Evolutionary conservation across 1,284 basidiomycete genomes (phyloP), one percentile per base, ranked within the genome.

Genomic region (Ceratobasidium sp.): DNA sequence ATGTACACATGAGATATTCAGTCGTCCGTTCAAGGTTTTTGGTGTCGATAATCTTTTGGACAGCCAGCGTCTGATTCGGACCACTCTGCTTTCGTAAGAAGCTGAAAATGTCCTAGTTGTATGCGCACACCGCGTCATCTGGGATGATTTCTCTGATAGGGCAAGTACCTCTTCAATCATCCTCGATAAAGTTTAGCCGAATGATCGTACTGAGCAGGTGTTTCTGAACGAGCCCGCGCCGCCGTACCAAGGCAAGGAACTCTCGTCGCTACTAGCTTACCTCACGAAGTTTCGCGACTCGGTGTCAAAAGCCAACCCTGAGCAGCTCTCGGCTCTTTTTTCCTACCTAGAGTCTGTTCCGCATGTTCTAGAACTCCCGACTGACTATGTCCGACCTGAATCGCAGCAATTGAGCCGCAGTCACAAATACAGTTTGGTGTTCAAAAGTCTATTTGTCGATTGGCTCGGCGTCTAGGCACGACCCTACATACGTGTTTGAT

Each of bases 41-140:
- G 43, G 34, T 21, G 41, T 23, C 5, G 36, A 39, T 6, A 6
- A 39, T 39, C 36, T 14, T 5, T 6, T 14, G 14, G 6, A 39
- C 6, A 14, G 5, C 36, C 6, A 39, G 36, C 58, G 12, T 43
- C 21, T 60, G n/a, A 60, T 60, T 32, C 28, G 59, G 21, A 45
- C 39, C 14, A 28, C 59, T 39, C 26, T 46, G 26, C 14, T 61
- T 9, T 61, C 59, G 1, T 46, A 16, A 12, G 59, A 28, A 43
- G n/a, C 59, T 14, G 14, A 32, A 45, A 9, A 61, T 12, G 46
- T 61, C 16, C 12, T 61, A 26, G 43, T 61, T 32, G 16, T 61
- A 32, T 61, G 59, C 43, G 59, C 59, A 5, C 59, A 61, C 34
- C 59, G 30, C n/a, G 30, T 61, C 45, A 48, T 61, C 26, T 61